Evolutionary conservation across 2,329 filamentous ascomycete species (phyloP).

Genomic region (Colletotrichum magnum): DNA sequence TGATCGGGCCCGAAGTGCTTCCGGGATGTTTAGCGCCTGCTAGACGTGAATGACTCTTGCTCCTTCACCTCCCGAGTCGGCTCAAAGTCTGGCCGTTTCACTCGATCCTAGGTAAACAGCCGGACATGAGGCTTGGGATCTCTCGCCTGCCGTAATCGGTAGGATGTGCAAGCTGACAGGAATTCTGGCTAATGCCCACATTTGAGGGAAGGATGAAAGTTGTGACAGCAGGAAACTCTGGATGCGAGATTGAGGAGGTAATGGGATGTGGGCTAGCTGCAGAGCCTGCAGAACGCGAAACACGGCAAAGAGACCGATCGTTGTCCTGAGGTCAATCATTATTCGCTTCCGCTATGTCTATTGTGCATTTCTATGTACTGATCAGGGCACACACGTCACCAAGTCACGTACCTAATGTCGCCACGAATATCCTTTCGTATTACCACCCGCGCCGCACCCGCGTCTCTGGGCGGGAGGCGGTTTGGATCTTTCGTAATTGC

Average conservation of each 20-base stretch:
- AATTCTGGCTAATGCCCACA: background rate
- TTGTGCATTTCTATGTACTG: background rate
- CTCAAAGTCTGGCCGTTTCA: background rate
- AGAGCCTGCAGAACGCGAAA: constrained; percentile 2
- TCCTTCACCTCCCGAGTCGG: background rate
- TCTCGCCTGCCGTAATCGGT: background rate
- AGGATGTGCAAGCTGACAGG: background rate
- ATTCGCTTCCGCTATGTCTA: no score
- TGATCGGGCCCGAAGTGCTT: background rate
- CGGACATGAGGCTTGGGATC: background rate
- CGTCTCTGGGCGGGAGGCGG: background rate
- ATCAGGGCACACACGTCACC: background rate
- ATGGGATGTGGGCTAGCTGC: background rate
- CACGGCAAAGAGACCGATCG: background rate
- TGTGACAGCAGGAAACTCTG: background rate
- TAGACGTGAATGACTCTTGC: background rate
- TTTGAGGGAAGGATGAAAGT: background rate
- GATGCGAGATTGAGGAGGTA: background rate
- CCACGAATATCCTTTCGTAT: no score
- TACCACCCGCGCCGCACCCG: no score
- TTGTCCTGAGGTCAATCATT: no score
- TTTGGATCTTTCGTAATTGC: background rate
- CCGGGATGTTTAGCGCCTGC: background rate
- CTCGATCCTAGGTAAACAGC: no score
- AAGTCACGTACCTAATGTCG: no score